Conservation (phyloP, 2,329 filamentous ascomycete genomes). For the Bipolaris oryzae region DNA sequence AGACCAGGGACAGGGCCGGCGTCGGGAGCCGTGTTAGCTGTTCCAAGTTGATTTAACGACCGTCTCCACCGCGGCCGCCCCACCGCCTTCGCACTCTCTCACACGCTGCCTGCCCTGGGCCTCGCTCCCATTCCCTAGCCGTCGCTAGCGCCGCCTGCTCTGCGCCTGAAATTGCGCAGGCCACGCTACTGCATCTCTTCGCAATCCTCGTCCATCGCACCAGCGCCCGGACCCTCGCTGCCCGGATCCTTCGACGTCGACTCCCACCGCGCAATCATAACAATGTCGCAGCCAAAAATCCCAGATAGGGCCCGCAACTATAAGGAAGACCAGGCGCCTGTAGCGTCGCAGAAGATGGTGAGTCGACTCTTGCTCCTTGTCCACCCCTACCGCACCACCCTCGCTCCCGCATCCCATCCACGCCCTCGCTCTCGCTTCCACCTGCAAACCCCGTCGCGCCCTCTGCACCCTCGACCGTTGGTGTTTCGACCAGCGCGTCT, state of each 20-base stretch:
- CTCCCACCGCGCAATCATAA: slow-evolving; percentile 46
- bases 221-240: slow-evolving; percentile 38
- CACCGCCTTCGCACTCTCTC: slow-evolving; percentile 22
- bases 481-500: slow-evolving; percentile 32
- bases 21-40: slow-evolving; percentile 40
- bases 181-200: slow-evolving; percentile 44
- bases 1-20: slow-evolving; percentile 40
- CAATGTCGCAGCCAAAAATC: slow-evolving; percentile 50
- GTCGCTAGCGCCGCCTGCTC: slow-evolving; percentile 23
- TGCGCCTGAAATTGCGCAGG: slow-evolving; percentile 47
- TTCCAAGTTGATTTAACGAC: slow-evolving; percentile 50
- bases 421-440: slow-evolving; percentile 34
- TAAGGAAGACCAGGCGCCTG: slow-evolving; percentile 54
- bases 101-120: slow-evolving; percentile 8
- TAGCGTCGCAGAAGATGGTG: slow-evolving; percentile 52
- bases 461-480: slow-evolving; percentile 41
- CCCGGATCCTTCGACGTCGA: slow-evolving; percentile 40
- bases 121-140: slow-evolving; percentile 14
- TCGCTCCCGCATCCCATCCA: slow-evolving; percentile 16
- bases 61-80: slow-evolving; percentile 37
- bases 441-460: slow-evolving; percentile 17
- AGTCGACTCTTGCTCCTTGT: slow-evolving; percentile 50
- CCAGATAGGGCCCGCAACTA: slow-evolving; percentile 51
- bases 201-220: slow-evolving; percentile 36
- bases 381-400: slow-evolving; percentile 21